Conservation (phyloP, 1,284 basidiomycete species). For the Microbotryum violaceum region DNA sequence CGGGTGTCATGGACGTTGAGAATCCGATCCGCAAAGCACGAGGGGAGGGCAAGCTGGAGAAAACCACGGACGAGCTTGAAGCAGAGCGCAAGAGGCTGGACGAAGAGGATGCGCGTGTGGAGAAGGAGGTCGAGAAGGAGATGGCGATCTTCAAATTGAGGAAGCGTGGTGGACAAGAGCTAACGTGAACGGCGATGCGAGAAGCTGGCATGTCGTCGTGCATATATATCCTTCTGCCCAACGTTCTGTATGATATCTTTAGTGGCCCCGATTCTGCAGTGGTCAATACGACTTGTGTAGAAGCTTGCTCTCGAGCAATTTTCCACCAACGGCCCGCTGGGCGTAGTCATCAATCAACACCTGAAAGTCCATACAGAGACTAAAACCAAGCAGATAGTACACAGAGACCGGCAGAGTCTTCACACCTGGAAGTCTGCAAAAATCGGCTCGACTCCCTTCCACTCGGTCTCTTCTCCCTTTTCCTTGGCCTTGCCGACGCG, state of each 20-base stretch:
- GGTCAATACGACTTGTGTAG: too few species aligned
- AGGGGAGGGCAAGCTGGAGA: constrained; percentile 29
- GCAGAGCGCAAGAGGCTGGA: constrained; percentile 59
- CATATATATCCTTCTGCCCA: too few species aligned
- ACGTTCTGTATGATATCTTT: too few species aligned
- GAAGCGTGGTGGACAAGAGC: too few species aligned
- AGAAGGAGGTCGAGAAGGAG: constrained; percentile 27
- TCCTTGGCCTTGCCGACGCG: constrained; percentile 49
- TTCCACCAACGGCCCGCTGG: too few species aligned
- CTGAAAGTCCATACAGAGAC: too few species aligned
- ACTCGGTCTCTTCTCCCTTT: constrained; percentile 43
- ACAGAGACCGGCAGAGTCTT: not conserved
- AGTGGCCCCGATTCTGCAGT: too few species aligned
- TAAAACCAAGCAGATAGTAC: too few species aligned
- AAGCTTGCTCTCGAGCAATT: too few species aligned
- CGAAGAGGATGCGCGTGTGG: constrained; percentile 40
- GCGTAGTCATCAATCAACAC: too few species aligned
- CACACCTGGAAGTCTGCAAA: constrained; percentile 47
- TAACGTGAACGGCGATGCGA: too few species aligned
- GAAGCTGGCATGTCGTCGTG: too few species aligned
- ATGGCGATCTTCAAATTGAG: constrained; percentile 6
- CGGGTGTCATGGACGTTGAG: constrained; percentile 42
- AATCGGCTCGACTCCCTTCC: constrained; percentile 68
- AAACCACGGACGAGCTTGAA: constrained; percentile 42
- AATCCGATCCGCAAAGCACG: constrained; percentile 34